Percentiles rank a stretch among this genome's conserved stretches.
Conservation (phyloP, 306 rosid species). For the Oemleria cerasiformis region DNA sequence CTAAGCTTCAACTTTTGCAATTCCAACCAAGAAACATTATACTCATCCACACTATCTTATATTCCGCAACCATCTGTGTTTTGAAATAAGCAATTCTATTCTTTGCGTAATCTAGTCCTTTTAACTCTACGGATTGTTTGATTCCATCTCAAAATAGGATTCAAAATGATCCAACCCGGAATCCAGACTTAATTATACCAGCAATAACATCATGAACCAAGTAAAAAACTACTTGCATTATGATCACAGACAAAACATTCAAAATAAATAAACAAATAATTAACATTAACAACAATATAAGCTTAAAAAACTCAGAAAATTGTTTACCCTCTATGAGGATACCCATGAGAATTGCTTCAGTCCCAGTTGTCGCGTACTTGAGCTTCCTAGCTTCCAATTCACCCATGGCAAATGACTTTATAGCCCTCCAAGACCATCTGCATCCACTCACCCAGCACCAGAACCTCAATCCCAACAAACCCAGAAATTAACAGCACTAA, state of each 20-base stretch:
- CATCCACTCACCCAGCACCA: slow-evolving; percentile 12
- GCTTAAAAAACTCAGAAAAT: background rate
- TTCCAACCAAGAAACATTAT: background rate
- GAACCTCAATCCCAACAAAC: slow-evolving; percentile 20
- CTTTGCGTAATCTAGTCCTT: background rate
- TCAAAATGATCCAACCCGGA: background rate
- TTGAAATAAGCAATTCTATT: background rate
- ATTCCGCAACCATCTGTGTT: background rate
- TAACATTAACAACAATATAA: slow-evolving; percentile 3
- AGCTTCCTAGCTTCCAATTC: slow-evolving; percentile 75
- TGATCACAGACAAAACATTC: background rate
- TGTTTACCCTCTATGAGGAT: slow-evolving; percentile 61
- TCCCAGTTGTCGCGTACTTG: slow-evolving; percentile 53
- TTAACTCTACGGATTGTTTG: background rate
- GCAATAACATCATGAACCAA: background rate
- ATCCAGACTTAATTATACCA: background rate
- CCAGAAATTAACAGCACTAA: background rate
- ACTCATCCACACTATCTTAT: background rate
- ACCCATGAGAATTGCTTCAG: slow-evolving; percentile 78
- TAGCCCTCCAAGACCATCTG: slow-evolving; percentile 80
- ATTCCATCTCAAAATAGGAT: background rate
- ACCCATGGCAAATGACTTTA: slow-evolving; percentile 68
- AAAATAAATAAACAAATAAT: background rate
- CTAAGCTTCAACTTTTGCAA: background rate
- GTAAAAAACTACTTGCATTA: background rate